phyloP scores from a whole-genome alignment of 495 filamentous ascomycete species.

The Pseudotulostoma volvatum region DNA sequence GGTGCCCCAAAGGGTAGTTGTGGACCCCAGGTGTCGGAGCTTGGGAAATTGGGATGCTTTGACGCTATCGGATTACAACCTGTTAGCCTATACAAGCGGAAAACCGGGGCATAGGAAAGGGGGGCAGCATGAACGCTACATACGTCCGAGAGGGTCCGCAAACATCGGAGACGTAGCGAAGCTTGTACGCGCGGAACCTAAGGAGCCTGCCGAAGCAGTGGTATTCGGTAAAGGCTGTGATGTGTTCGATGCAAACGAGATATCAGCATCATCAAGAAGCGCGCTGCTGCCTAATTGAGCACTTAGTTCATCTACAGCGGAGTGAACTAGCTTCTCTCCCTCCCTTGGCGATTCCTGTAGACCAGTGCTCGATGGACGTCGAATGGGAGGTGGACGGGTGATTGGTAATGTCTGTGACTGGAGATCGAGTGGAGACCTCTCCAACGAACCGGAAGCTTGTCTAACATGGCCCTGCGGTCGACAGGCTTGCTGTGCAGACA shows the following conservation, averaged over 20 bases:
- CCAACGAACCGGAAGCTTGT: constrained; percentile 43
- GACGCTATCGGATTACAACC: constrained; percentile 11
- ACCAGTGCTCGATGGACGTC: constrained; percentile 59
- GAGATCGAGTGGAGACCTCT: constrained; percentile 29
- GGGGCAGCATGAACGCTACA: constrained; percentile 9
- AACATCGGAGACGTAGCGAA: constrained; percentile 34
- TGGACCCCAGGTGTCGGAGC: constrained; percentile 25
- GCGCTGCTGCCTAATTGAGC: constrained; percentile 86
- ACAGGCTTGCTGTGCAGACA: constrained; percentile 18
- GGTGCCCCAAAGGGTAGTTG: constrained; percentile 28
- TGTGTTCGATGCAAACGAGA: constrained; percentile 26
- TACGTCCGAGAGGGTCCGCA: constrained; percentile 33
- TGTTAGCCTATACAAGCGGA: constrained; percentile 4
- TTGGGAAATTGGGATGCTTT: constrained; percentile 22
- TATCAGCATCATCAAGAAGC: constrained; percentile 67
- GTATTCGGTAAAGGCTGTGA: constrained; percentile 27
- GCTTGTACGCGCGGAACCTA: constrained; percentile 25
- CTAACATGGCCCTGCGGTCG: constrained; percentile 39
- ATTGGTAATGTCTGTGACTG: constrained; percentile 45
- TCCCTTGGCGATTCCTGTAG: constrained; percentile 33
- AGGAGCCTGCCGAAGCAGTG: constrained; percentile 17
- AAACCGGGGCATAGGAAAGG: background rate
- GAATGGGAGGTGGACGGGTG: constrained; percentile 70
- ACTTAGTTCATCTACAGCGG: constrained; percentile 55
- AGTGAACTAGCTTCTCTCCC: constrained; percentile 28